Base-by-base conservation (phyloP, 1,139 yeast genomes). In the Pichiaceae sp. region DNA sequence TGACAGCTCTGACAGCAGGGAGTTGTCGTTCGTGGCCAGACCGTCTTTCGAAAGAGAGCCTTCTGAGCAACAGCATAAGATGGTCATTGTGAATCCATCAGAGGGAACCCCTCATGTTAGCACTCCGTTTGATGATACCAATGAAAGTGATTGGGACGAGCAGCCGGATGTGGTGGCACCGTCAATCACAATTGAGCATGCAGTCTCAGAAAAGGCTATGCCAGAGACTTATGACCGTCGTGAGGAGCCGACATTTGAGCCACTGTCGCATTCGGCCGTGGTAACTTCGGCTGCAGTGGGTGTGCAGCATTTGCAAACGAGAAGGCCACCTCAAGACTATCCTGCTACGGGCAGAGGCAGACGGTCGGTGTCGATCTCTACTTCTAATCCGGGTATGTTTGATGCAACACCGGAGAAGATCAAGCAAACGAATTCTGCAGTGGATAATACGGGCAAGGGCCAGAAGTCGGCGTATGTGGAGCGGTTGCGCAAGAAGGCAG, bases 241-340 rank as follows among this genome's bases (percentile, higher is more conserved):
- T 37, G 77, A 72, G 43, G 70, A 70, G 38, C 77, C 77, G 1
- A 65, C 60, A 33, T 73, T 74, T 29, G 75, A 73, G 0, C 82
- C 82, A 1, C 60, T 62, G 4, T 45, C 56, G 18, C 62, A 62
- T 38, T 46, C 57, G 3, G 39, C 38, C 23, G 49, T 50, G 18
- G 40, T 47, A 9, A 30, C 38, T 9, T 46, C 54, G 3, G 44
- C 40, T 3, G 14, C 35, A 3, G 31, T 16, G 17, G 37, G 29
- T n/a, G 19, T n/a, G 6, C 28, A 38, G 3, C 20, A 33, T 1
- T 6, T 21, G 3, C 42, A 23, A 9, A 31, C 33, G 12, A 48
- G 60, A 43, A 52, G 66, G 39, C 66, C 64, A 12, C 66, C 65
- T 3, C 63, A 64, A 1, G 54, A 49, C 28, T 53, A 52, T 29